Conservation (phyloP, 106 monocot genomes). For the Dioscorea dumetorum region DNA sequence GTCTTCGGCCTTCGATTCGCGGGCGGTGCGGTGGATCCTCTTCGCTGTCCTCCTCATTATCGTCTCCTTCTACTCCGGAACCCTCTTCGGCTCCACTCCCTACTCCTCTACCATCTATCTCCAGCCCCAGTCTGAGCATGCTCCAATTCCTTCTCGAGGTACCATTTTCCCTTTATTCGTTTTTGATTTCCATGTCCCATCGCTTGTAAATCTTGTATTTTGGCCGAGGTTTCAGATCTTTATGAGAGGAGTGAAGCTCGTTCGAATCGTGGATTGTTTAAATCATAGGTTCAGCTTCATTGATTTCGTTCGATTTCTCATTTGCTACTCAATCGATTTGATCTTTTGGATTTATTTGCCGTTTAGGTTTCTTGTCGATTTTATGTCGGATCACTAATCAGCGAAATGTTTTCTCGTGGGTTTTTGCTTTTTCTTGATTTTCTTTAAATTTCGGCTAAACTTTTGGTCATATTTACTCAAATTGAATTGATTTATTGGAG, state of each 20-base stretch:
- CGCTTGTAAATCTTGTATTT: neutral
- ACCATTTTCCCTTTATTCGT: neutral
- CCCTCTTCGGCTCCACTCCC: neutral
- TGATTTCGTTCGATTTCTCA: too few species aligned
- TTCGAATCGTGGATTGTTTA: neutral
- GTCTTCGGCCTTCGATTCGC: neutral
- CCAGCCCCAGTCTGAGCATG: neutral
- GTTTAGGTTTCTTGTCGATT: too few species aligned
- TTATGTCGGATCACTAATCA: too few species aligned
- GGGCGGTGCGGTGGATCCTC: neutral
- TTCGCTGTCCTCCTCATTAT: neutral
- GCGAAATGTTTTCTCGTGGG: too few species aligned
- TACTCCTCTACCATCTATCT: neutral
- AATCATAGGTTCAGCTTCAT: too few species aligned
- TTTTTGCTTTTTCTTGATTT: neutral
- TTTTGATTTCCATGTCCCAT: neutral
- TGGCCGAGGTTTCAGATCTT: neutral
- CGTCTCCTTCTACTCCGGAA: neutral
- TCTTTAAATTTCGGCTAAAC: neutral
- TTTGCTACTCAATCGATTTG: too few species aligned
- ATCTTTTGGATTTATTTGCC: too few species aligned
- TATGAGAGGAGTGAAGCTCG: neutral
- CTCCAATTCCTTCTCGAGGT: neutral
- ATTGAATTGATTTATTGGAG: neutral
- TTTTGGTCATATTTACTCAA: too few species aligned